Conservation (phyloP, 495 filamentous ascomycete species). For the Neurospora sp. region DNA sequence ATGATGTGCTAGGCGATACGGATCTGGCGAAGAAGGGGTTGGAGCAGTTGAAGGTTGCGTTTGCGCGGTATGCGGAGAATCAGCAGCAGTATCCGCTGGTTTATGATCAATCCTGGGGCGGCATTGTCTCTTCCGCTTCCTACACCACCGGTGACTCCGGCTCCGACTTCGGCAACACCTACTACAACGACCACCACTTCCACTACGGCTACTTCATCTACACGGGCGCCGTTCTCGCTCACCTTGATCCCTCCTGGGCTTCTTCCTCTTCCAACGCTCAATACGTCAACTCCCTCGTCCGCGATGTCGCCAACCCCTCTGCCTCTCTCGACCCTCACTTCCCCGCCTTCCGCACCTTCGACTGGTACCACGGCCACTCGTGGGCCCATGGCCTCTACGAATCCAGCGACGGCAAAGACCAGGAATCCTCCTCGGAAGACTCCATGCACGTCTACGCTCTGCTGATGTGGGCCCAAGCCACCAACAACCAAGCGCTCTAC, state of each 20-base stretch:
- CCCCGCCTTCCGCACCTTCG: constrained; percentile 77
- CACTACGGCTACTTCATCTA: constrained; percentile 87
- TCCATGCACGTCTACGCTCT: constrained; percentile 78
- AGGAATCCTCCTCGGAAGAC: constrained; percentile 89
- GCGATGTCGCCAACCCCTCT: constrained; percentile 71
- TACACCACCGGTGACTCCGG: constrained; percentile 65
- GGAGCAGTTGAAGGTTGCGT: constrained; percentile 59
- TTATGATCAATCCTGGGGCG: constrained; percentile 78
- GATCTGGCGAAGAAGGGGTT: constrained; percentile 52
- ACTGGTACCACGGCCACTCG: constrained; percentile 92
- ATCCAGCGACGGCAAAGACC: constrained; percentile 81
- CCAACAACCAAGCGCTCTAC: constrained; percentile 41
- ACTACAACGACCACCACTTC: constrained; percentile 97
- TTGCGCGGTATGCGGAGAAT: constrained; percentile 68
- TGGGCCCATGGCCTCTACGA: constrained; percentile 96
- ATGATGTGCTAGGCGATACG: constrained; percentile 53
- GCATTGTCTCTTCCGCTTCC: constrained; percentile 69
- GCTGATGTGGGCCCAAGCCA: constrained; percentile 85
- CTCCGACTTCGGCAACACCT: constrained; percentile 71
- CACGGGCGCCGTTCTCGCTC: constrained; percentile 73
- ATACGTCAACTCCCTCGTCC: constrained; percentile 71
- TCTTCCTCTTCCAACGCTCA: constrained; percentile 58
- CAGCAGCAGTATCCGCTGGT: constrained; percentile 67
- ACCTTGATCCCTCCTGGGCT: constrained; percentile 72
- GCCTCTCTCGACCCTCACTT: constrained; percentile 57